phyloP scores from a whole-genome alignment of 202 grass and related monocot genomes.

The Panicum hallii region DNA sequence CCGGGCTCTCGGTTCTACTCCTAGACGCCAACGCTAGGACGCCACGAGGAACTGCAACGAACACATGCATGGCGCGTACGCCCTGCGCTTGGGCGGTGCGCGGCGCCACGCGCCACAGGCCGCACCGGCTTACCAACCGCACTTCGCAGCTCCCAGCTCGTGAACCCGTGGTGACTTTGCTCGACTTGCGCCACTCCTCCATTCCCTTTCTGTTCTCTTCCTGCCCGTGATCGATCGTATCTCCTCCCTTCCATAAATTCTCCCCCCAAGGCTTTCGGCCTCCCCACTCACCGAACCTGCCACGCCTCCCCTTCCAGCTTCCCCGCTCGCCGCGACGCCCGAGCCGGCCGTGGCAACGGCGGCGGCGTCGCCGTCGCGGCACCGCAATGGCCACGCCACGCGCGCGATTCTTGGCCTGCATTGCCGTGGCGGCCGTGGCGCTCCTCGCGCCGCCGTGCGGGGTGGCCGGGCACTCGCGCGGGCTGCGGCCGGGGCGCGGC shows the following conservation, averaged over 20 bases:
- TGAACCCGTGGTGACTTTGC: constrained; percentile 29
- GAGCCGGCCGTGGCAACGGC: constrained; percentile 2
- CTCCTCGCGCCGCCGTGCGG: constrained; percentile 27
- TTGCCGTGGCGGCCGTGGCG: constrained; percentile 35
- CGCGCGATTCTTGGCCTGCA: constrained; percentile 27
- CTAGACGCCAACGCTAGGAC: not conserved
- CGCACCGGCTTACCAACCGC: constrained; percentile 36
- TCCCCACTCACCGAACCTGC: constrained; percentile 11
- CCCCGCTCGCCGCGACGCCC: not conserved
- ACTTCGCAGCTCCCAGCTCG: constrained; percentile 38
- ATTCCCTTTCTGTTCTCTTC: constrained; percentile 41
- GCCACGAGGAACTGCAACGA: not conserved
- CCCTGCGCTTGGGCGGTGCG: constrained; percentile 43
- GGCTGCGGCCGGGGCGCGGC: constrained; percentile 46
- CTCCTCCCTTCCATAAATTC: constrained; percentile 50
- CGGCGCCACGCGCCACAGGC: constrained; percentile 36
- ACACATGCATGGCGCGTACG: constrained; percentile 36
- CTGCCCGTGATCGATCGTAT: constrained; percentile 58
- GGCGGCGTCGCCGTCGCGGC: not conserved
- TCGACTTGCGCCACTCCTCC: constrained; percentile 30
- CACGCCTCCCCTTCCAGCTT: constrained; percentile 37
- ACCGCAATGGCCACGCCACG: constrained; percentile 27
- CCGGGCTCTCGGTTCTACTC: not conserved
- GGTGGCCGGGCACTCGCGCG: constrained; percentile 60
- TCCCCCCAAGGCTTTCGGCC: constrained; percentile 8